Evolutionary conservation across 352 stramenopile genomes (phyloP).

Genomic region (Pythium insidiosum): DNA sequence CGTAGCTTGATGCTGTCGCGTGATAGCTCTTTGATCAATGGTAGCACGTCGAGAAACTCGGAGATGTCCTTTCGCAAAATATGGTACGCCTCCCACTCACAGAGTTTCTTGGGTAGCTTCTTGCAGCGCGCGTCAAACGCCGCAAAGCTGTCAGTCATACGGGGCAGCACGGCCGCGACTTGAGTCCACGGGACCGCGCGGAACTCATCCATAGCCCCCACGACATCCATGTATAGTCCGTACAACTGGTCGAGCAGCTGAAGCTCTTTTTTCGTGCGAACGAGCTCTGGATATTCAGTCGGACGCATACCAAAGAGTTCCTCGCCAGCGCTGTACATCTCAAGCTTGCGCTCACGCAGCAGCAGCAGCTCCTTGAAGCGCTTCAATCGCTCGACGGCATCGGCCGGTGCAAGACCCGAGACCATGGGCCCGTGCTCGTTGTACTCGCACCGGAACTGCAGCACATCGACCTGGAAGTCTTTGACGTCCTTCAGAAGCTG

Average conservation of each 20-base stretch:
- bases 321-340: slow-evolving; percentile 83
- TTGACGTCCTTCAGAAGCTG: slow-evolving; percentile 85
- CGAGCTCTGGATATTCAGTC: slow-evolving; percentile 73
- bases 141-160: slow-evolving; percentile 59
- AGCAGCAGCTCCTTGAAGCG: slow-evolving; percentile 81
- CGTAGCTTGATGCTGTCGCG: slow-evolving; percentile 81
- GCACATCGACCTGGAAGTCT: slow-evolving; percentile 66
- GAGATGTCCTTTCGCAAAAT: slow-evolving; percentile 69
- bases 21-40: slow-evolving; percentile 72
- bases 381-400: slow-evolving; percentile 79
- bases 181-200: slow-evolving; percentile 51
- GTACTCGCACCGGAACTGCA: slow-evolving; percentile 63
- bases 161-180: slow-evolving; percentile 35
- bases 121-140: slow-evolving; percentile 66
- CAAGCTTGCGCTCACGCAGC: slow-evolving; percentile 73
- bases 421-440: slow-evolving; percentile 62
- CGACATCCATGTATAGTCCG: slow-evolving; percentile 84
- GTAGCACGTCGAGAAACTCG: slow-evolving; percentile 81
- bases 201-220: slow-evolving; percentile 66
- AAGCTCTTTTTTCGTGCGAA: slow-evolving; percentile 85
- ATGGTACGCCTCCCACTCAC: slow-evolving; percentile 82
- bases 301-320: slow-evolving; percentile 85
- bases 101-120: slow-evolving; percentile 77
- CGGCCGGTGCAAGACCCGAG: slow-evolving; percentile 59
- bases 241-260: slow-evolving; percentile 84